Base-by-base conservation (phyloP, 1,284 basidiomycete species). In the Laetiporus sulphureus region DNA sequence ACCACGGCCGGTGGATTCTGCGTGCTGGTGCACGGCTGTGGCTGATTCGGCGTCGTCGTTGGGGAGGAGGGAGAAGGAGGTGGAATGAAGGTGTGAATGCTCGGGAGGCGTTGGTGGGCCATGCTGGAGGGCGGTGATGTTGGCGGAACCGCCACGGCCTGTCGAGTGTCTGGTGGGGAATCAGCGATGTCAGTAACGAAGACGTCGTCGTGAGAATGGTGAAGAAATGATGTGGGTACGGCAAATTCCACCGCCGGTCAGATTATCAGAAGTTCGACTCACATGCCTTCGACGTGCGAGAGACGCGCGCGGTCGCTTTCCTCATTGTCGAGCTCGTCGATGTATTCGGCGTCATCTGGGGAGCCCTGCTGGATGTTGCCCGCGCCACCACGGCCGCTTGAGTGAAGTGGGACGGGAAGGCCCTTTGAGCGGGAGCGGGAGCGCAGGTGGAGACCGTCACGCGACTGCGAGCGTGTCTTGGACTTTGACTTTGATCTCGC, bases 111-210 rank as follows among this genome's bases (percentile, higher is more conserved):
- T 27, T 27, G 7, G 25, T 27, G 25, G 25, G 25, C 25, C 8
- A 27, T 27, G 25, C 25, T 75, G 75, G 5, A 56, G 35, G 15
- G 47, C n/a, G 0, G 70, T 72, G 20, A 79, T 49, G 47, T 88
- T 89, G 1, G 79, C 83, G 3, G 62, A 54, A 13, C 84, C 84
- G 13, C 84, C 84, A 29, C 84, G 73, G 16, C 82, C 85, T 1
- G 75, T 79, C 4, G 79, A 79, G 55, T 84, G 83, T 13, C 77
- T 82, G 45, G 13, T 24, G 25, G 38, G 32, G 32, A n/a, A n/a
- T n/a, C n/a, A n/a, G n/a, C n/a, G n/a, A n/a, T n/a, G n/a, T n/a
- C n/a, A n/a, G n/a, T n/a, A n/a, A n/a, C n/a, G n/a, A n/a, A n/a
- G n/a, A n/a, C n/a, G n/a, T n/a, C n/a, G n/a, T n/a, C n/a, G n/a